Conservation (phyloP, 2,329 filamentous ascomycete genomes). For the Ophiostoma angusticollis region DNA sequence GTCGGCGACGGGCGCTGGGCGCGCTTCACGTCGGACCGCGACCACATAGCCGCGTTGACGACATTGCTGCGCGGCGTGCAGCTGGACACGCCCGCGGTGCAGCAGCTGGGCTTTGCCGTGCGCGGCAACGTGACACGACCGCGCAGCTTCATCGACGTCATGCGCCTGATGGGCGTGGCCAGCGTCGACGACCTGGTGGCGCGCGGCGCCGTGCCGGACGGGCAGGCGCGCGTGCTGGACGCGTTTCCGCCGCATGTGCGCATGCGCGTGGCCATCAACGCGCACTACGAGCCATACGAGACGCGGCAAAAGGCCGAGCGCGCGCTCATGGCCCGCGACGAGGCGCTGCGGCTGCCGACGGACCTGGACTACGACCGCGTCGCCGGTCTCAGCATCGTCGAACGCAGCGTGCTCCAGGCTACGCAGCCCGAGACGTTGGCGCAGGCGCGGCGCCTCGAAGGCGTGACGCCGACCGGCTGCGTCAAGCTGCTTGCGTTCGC, state of each 20-base stretch:
- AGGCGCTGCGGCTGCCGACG: constrained; percentile 55
- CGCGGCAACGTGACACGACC: constrained; percentile 28
- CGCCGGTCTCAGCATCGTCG: constrained; percentile 64
- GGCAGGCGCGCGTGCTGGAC: constrained; percentile 22
- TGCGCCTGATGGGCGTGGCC: constrained; percentile 51
- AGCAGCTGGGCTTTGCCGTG: constrained; percentile 23
- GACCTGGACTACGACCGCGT: constrained; percentile 67
- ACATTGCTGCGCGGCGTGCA: constrained; percentile 32
- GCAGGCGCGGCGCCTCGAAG: constrained; percentile 79
- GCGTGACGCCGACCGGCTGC: constrained; percentile 50
- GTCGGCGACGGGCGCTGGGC: constrained; percentile 70
- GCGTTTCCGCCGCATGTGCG: constrained; percentile 46
- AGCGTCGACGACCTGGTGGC: constrained; percentile 36
- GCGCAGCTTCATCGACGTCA: constrained; percentile 66
- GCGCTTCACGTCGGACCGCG: constrained; percentile 50
- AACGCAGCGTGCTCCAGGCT: constrained; percentile 55
- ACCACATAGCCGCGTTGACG: constrained; percentile 55
- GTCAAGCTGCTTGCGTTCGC: constrained; percentile 51
- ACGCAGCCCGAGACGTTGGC: constrained; percentile 75
- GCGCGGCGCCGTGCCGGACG: constrained; percentile 35
- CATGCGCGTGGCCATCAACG: constrained; percentile 65
- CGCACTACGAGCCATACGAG: constrained; percentile 77
- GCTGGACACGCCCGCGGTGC: constrained; percentile 12
- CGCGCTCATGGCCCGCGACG: constrained; percentile 60
- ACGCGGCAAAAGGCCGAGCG: constrained; percentile 55